Percentiles rank a stretch among this genome's conserved stretches.
phyloP scores from a whole-genome alignment of 2,329 filamentous ascomycete species.

The Cercospora canescens region DNA sequence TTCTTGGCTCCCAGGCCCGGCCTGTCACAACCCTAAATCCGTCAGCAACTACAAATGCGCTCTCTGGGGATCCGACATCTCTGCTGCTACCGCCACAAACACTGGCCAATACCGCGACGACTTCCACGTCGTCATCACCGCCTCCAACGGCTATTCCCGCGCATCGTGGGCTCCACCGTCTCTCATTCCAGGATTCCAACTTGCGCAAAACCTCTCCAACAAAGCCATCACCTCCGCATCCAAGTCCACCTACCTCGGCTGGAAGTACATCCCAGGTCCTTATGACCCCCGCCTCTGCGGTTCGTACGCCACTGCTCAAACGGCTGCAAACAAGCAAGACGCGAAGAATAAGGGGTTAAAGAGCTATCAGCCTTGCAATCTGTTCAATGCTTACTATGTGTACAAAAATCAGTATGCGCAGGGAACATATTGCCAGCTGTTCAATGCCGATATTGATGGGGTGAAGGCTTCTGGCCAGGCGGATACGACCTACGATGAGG shows the following conservation, averaged over 20 bases:
- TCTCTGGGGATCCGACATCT: constrained; percentile 36
- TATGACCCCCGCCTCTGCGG: constrained; percentile 29
- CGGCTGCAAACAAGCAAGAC: constrained; percentile 21
- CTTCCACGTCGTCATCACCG: constrained; percentile 33
- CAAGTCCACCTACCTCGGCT: constrained; percentile 23
- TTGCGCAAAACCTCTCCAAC: constrained; percentile 32
- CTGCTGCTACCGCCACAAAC: constrained; percentile 28
- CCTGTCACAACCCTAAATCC: constrained; percentile 32
- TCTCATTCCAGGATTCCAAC: constrained; percentile 31
- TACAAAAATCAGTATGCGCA: constrained; percentile 28
- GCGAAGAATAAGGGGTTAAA: constrained; percentile 17
- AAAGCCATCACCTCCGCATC: constrained; percentile 28
- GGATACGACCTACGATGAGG: constrained; percentile 7
- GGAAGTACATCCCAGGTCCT: constrained; percentile 30
- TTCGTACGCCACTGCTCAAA: constrained; percentile 28
- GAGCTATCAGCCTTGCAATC: constrained; percentile 28
- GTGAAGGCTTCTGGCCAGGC: constrained; percentile 16
- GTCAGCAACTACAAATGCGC: constrained; percentile 38
- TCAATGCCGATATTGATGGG: constrained; percentile 19
- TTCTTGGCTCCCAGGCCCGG: constrained; percentile 26
- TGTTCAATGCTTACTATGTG: constrained; percentile 31
- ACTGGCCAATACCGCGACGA: constrained; percentile 27
- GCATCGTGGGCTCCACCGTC: constrained; percentile 19
- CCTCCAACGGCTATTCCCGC: constrained; percentile 34
- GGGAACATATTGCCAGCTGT: constrained; percentile 32